phyloP scores from a whole-genome alignment of 2,329 filamentous ascomycete species.

The Mariannaea elegans region DNA sequence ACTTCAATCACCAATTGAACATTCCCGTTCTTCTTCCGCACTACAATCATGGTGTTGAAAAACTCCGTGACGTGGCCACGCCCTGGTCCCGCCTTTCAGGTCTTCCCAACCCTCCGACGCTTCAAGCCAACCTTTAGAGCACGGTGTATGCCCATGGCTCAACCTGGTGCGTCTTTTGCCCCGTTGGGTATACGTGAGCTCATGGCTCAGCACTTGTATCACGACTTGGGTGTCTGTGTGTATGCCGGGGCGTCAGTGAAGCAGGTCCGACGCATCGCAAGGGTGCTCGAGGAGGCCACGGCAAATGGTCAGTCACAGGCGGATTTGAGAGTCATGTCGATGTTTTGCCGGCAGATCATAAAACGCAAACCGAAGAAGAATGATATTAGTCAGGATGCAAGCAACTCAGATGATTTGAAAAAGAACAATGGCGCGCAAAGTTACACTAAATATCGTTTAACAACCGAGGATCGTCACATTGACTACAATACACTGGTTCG shows the following conservation, averaged over 20 bases:
- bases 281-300: slow-evolving; percentile 29
- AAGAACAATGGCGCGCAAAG: background rate
- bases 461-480: slow-evolving; percentile 21
- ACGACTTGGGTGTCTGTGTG: slow-evolving; percentile 45
- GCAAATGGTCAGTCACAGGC: background rate
- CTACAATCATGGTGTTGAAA: background rate
- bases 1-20: slow-evolving; percentile 1
- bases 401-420: background rate
- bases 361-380: background rate
- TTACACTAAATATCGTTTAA: slow-evolving; percentile 21
- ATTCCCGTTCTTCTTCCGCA: background rate
- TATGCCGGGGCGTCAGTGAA: slow-evolving; percentile 38
- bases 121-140: slow-evolving; percentile 34
- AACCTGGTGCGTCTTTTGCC: slow-evolving; percentile 3
- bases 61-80: background rate
- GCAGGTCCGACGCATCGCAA: slow-evolving; percentile 35
- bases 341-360: too few species aligned
- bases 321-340: background rate
- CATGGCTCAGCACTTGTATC: slow-evolving; percentile 35
- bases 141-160: slow-evolving; percentile 6
- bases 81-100: background rate
- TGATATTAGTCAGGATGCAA: too few species aligned
- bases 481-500: background rate
- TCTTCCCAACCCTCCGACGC: slow-evolving; percentile 26
- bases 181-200: background rate